Evolutionary conservation across 106 monocot species (phyloP).

Genomic region (Dactylorhiza incarnata): DNA sequence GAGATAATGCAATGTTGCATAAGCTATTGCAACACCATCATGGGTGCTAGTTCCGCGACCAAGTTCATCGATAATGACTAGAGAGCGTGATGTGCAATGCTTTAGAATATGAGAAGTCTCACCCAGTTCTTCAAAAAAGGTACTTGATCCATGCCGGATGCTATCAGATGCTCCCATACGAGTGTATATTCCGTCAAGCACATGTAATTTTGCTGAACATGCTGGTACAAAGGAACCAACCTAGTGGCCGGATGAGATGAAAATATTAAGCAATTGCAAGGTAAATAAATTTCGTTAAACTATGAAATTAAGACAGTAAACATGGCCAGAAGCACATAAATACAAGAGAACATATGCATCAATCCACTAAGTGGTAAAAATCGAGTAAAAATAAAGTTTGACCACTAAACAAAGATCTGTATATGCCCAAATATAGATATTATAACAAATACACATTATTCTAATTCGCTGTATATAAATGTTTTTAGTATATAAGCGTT

Average conservation of each 20-base stretch:
- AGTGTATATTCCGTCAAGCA: slow-evolving; percentile 77
- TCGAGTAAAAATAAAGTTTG: no score
- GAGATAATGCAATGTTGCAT: slow-evolving; percentile 74
- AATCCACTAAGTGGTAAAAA: no score
- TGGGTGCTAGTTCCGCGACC: slow-evolving; percentile 96
- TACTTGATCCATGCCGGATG: slow-evolving; percentile 84
- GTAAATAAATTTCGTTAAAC: background rate
- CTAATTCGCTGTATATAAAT: no score
- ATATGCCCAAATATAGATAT: no score
- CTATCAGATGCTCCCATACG: slow-evolving; percentile 93
- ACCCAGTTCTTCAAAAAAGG: slow-evolving; percentile 84
- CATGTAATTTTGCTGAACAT: slow-evolving; percentile 68
- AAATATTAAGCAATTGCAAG: slow-evolving; percentile 10
- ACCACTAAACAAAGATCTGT: no score
- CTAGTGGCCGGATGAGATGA: slow-evolving; percentile 44
- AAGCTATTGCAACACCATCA: slow-evolving; percentile 97
- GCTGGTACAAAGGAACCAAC: slow-evolving; percentile 99
- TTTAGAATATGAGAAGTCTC: slow-evolving; percentile 73
- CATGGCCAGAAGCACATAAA: background rate
- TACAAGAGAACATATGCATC: no score
- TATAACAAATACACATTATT: no score
- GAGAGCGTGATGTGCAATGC: slow-evolving; percentile 59
- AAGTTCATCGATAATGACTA: slow-evolving; percentile 97
- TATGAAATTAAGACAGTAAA: background rate
- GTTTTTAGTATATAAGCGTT: no score